Percentiles rank a stretch among this genome's conserved stretches.
Conservation (phyloP, 2,329 filamentous ascomycete species). For the Pseudopyrenochaeta lycopersici region DNA sequence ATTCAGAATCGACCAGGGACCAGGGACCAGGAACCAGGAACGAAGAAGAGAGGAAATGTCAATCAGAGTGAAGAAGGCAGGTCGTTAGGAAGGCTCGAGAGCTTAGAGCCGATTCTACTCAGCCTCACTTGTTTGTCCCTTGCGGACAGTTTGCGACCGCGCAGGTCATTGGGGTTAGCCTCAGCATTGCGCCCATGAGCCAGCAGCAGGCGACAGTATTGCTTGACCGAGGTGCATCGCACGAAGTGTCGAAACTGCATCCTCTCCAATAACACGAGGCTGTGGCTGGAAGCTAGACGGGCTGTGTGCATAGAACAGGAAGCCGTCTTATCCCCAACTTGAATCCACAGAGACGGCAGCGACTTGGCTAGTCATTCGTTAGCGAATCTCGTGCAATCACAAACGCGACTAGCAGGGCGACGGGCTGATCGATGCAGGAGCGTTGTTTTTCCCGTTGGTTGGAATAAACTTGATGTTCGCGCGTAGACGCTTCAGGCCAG, state of each 20-base stretch:
- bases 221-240: conserved; percentile 26
- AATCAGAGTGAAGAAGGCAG: conserved; percentile 12
- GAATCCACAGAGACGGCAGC: conserved; percentile 10
- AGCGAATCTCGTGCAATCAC: conserved; percentile 18
- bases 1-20: neutral
- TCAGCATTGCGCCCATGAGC: conserved; percentile 2
- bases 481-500: too few relatives aligned
- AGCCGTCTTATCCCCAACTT: conserved; percentile 9
- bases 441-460: conserved; percentile 12
- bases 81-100: conserved; percentile 6
- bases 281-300: conserved; percentile 28
- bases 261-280: conserved; percentile 25
- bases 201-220: conserved; percentile 18
- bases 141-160: conserved; percentile 9
- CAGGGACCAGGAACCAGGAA: neutral
- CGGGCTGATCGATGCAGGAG: conserved; percentile 18
- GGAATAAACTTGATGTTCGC: neutral
- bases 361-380: conserved; percentile 19
- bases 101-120: conserved; percentile 7
- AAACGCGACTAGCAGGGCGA: conserved; percentile 17
- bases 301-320: conserved; percentile 24
- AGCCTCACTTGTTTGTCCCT: conserved; percentile 22
- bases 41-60: neutral
- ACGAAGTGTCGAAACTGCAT: conserved; percentile 2
- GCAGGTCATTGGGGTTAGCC: conserved; percentile 18